These are phyloP conservation scores for Hypoxylon sp. DNA, from an alignment of 2,329 filamentous ascomycete genomes.

Conservation along the genomic window DNA sequence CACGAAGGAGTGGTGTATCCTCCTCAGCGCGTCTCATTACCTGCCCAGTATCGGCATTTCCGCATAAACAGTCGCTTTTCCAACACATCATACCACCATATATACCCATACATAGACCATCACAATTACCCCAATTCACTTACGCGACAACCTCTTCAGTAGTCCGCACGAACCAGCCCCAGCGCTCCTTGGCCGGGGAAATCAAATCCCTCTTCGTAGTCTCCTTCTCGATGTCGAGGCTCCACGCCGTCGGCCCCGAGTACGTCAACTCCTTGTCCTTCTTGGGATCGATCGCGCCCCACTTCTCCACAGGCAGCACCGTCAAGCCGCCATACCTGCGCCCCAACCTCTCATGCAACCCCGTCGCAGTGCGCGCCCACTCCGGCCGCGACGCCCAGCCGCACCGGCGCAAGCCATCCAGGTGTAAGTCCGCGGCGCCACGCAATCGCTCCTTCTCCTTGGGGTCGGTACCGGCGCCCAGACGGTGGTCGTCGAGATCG, in stretches of 20 bases:
- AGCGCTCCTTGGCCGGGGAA: slow-evolving; percentile 46
- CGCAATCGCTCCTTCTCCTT: slow-evolving; percentile 42
- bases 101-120: not conserved
- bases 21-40: slow-evolving; percentile 13
- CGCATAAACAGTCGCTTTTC: slow-evolving; percentile 5
- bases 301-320: slow-evolving; percentile 38
- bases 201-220: slow-evolving; percentile 40
- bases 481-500: slow-evolving; percentile 45
- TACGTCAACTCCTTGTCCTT: slow-evolving; percentile 41
- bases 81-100: slow-evolving; percentile 6
- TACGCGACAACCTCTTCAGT: slow-evolving; percentile 16
- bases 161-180: slow-evolving; percentile 28
- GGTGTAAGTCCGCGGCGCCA: slow-evolving; percentile 40
- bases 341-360: slow-evolving; percentile 34
- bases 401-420: slow-evolving; percentile 47
- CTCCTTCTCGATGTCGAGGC: slow-evolving; percentile 37
- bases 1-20: slow-evolving; percentile 24
- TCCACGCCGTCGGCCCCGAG: slow-evolving; percentile 37
- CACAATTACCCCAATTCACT: not conserved
- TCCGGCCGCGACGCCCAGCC: slow-evolving; percentile 43
- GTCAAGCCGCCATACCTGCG: slow-evolving; percentile 41
- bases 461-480: slow-evolving; percentile 9
- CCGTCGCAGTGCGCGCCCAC: slow-evolving; percentile 21
- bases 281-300: slow-evolving; percentile 41
- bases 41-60: slow-evolving; percentile 15